Base-by-base conservation (phyloP, 192 early-diverging fungal species). In the Linnemannia exigua region DNA sequence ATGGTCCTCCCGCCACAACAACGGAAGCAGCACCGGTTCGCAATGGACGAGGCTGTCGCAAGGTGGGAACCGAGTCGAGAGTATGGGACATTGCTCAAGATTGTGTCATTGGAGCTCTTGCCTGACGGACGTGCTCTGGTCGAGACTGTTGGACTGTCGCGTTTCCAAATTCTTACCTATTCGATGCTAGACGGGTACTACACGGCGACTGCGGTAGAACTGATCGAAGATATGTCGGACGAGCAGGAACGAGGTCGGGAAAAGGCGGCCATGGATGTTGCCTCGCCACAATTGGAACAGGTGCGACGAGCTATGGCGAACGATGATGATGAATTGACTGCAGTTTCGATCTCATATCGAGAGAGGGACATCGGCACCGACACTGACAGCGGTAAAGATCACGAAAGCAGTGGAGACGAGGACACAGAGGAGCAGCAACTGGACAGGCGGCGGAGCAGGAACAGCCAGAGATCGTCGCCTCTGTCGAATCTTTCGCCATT, bases 41-140 rank as follows among this genome's bases (percentile, higher is more conserved):
- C 44, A 20, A 61, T 46, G 41, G 63, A 68, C n/a, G 31, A 44
- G 33, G 76, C 74, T 6, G 61, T 41, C 1, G 28, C 25, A 2
- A 51, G 74, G 7, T 81, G 80, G 71, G 79, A 80, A 9, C 87
- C 84, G 2, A 87, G 88, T 54, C 76, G 78, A 36, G 88, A 87
- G 5, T 88, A 87, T 28, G 92, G 92, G 2, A 93, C 90, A 16
- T 82, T 93, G 77, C 70, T 93, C n/a, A 87, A 91, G 36, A 75
- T 93, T 2, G 50, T 78, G 20, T 84, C 84, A 14, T 78, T 86
- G 15, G 89, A 91, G 50, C 80, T 82, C 33, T 75, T 93, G 7
- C 68, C 68, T 0, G 92, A 91, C 72, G 92, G 92, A 25, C 88
- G 91, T 15, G 91, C 84, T 11, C 41, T 93, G 14, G 91, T 93